Evolutionary conservation across 2,329 filamentous ascomycete species (phyloP).

Genomic region (Pleurostoma richardsiae): DNA sequence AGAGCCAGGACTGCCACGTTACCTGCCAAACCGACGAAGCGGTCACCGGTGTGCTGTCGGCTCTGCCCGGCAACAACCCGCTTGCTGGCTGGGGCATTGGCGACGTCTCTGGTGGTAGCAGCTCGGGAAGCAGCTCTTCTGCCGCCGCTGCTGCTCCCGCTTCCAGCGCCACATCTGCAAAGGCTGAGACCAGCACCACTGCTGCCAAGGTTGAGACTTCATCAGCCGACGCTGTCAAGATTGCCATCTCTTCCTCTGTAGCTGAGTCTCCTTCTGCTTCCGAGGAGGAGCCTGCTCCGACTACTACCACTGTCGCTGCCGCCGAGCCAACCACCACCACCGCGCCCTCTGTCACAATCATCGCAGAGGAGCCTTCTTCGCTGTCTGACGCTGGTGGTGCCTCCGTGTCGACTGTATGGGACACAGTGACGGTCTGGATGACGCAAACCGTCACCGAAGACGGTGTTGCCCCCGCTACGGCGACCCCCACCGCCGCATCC

Average conservation of each 20-base stretch:
- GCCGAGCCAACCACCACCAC: conserved; percentile 10
- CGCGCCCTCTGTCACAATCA: conserved; percentile 12
- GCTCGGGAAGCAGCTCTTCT: neutral
- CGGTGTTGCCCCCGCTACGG: conserved; percentile 9
- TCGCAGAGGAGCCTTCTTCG: conserved; percentile 8
- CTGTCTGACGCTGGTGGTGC: conserved; percentile 7
- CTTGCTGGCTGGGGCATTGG: conserved; percentile 48
- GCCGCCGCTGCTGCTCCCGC: neutral
- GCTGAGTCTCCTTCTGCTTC: neutral
- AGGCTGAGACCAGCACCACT: neutral
- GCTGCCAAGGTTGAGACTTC: neutral
- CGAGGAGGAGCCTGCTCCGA: conserved; percentile 3
- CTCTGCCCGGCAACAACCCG: conserved; percentile 51
- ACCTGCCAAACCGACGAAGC: conserved; percentile 38
- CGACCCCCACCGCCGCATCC: conserved; percentile 7
- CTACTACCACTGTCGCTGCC: neutral
- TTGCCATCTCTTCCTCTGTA: neutral
- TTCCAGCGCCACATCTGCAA: neutral
- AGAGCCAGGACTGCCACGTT: conserved; percentile 44
- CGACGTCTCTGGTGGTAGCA: conserved; percentile 6
- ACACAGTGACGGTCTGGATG: conserved; percentile 36
- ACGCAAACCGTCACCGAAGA: conserved; percentile 26
- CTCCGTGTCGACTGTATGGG: conserved; percentile 29
- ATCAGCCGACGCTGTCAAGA: neutral
- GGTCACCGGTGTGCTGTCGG: conserved; percentile 34